Percentiles rank a stretch among this genome's conserved stretches.
Evolutionary conservation across 2,329 filamentous ascomycete genomes (phyloP).

Genomic region (Penicillium hesseltinei): DNA sequence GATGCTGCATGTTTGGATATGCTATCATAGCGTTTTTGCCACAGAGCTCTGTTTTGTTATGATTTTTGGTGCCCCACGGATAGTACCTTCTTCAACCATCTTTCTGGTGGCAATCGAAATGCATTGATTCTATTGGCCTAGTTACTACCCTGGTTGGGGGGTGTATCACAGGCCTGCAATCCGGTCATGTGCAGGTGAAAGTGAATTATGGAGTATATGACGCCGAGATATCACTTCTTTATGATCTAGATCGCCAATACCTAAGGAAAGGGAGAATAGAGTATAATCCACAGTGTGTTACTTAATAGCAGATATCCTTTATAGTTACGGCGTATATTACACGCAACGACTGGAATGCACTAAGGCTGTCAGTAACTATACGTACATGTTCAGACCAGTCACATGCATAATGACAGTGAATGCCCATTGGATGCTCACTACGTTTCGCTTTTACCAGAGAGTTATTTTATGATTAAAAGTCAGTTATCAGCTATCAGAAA

Average conservation of each 20-base stretch:
- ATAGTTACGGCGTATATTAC: too few relatives aligned
- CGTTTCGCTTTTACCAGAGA: too few relatives aligned
- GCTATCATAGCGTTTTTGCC: constrained; percentile 11
- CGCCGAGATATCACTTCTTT: background rate
- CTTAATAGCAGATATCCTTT: too few relatives aligned
- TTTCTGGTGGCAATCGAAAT: background rate
- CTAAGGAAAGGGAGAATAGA: too few relatives aligned
- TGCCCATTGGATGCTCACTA: background rate
- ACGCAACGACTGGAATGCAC: background rate
- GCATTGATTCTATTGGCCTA: background rate
- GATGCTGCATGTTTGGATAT: background rate
- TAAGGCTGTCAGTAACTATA: background rate
- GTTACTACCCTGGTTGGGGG: background rate
- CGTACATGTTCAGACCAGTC: background rate
- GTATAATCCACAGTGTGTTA: too few relatives aligned
- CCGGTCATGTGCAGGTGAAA: background rate
- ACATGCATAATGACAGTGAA: background rate
- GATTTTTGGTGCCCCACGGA: background rate
- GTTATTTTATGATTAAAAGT: too few relatives aligned
- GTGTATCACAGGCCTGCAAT: background rate
- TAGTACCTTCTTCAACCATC: background rate
- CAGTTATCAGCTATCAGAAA: background rate
- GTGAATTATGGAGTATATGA: background rate
- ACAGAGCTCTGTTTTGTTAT: constrained; percentile 6
- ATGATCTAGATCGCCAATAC: too few relatives aligned